Evolutionary conservation across 2,329 filamentous ascomycete species (phyloP).

Genomic region (Pochonia chlamydosporia): DNA sequence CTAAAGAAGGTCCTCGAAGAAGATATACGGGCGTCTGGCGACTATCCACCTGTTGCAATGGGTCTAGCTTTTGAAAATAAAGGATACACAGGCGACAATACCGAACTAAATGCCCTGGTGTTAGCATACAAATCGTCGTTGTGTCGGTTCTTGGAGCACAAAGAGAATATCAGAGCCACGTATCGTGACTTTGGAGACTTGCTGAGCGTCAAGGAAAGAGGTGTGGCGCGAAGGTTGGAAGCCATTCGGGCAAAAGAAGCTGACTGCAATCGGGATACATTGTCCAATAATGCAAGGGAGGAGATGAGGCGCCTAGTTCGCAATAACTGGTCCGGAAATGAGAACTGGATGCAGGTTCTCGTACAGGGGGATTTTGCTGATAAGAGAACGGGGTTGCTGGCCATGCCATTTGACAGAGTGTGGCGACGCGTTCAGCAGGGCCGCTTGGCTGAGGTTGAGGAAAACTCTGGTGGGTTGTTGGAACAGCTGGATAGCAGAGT

Average conservation of each 20-base stretch:
- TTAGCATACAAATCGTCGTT: conserved; percentile 69
- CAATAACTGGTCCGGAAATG: conserved; percentile 74
- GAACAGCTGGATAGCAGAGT: conserved; percentile 68
- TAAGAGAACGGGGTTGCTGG: conserved; percentile 57
- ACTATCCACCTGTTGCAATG: conserved; percentile 44
- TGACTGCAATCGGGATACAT: conserved; percentile 19
- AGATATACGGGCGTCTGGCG: conserved; percentile 28
- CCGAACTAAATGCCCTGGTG: conserved; percentile 57
- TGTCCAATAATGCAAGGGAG: conserved; percentile 35
- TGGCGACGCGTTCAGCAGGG: conserved; percentile 63
- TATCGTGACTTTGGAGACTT: conserved; percentile 61
- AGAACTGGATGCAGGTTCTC: conserved; percentile 67
- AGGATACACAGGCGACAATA: conserved; percentile 49
- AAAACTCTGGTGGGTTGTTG: conserved; percentile 48
- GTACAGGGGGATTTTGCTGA: conserved; percentile 58
- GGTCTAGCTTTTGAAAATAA: conserved; percentile 53
- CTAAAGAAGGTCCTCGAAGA: conserved; percentile 61
- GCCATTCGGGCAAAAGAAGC: conserved; percentile 29
- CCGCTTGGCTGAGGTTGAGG: conserved; percentile 50
- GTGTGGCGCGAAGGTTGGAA: conserved; percentile 49
- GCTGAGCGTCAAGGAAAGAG: conserved; percentile 56
- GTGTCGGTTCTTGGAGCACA: conserved; percentile 50
- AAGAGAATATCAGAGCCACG: conserved; percentile 49
- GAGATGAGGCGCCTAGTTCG: conserved; percentile 56
- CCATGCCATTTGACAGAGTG: conserved; percentile 61